Evolutionary conservation across 495 filamentous ascomycete species (phyloP).

Genomic region (Neurospora sp.): DNA sequence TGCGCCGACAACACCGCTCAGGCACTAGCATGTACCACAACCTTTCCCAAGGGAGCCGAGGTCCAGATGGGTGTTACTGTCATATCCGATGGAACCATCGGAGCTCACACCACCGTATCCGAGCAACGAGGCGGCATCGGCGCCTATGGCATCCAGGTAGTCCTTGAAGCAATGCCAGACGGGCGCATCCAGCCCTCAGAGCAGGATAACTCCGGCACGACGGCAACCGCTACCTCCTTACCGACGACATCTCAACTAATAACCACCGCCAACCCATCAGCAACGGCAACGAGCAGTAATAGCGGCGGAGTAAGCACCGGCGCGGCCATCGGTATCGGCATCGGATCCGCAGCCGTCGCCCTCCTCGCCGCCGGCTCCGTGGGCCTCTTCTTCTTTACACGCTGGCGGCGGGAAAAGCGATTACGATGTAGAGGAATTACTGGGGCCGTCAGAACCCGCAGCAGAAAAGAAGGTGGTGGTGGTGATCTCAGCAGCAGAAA

Average conservation of each 20-base stretch:
- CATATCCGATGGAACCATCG: constrained; percentile 7
- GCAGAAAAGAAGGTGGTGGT: not conserved
- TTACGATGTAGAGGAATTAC: not conserved
- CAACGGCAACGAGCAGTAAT: not conserved
- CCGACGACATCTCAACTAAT: not conserved
- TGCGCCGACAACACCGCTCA: constrained; percentile 6
- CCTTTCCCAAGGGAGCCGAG: constrained; percentile 3
- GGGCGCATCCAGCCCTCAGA: not conserved
- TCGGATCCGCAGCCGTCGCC: constrained; percentile 15
- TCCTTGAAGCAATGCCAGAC: constrained; percentile 3
- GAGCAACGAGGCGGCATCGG: constrained; percentile 13
- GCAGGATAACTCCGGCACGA: not conserved
- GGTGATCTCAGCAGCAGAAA: not conserved
- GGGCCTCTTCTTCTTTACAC: constrained; percentile 14
- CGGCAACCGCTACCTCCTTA: not conserved
- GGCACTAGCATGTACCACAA: constrained; percentile 16
- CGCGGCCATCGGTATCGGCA: constrained; percentile 19
- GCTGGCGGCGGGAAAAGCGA: constrained; percentile 9
- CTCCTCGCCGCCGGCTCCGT: constrained; percentile 9
- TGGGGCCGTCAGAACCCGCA: not conserved
- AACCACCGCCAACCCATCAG: not conserved
- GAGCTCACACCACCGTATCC: constrained; percentile 3
- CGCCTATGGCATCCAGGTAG: constrained; percentile 19
- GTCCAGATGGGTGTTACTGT: constrained; percentile 11
- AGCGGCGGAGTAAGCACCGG: constrained; percentile 12